Percentiles rank a stretch among this genome's conserved stretches.
phyloP scores from a whole-genome alignment of 352 stramenopile genomes.

The Sclerospora graminicola region DNA sequence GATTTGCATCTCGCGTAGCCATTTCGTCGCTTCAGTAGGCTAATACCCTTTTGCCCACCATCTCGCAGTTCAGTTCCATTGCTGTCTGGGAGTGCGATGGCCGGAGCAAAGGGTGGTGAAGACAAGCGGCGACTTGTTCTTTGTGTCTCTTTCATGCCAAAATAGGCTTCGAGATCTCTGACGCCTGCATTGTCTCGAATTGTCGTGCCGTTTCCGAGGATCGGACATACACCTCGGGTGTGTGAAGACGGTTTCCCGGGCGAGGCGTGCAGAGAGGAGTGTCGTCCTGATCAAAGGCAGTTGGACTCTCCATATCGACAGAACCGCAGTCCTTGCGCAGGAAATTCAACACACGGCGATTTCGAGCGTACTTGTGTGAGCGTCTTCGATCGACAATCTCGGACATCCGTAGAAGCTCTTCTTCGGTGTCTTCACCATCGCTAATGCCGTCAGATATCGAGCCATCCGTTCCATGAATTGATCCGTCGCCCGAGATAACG shows the following conservation, averaged over 20 bases:
- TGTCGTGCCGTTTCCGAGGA: slow-evolving; percentile 22
- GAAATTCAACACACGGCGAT: slow-evolving; percentile 39
- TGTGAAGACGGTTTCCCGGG: slow-evolving; percentile 7
- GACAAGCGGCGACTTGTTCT: background rate
- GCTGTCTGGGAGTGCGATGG: slow-evolving; percentile 13
- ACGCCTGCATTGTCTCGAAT: slow-evolving; percentile 16
- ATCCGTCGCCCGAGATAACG: slow-evolving; percentile 24
- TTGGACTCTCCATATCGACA: slow-evolving; percentile 1
- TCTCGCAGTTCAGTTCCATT: slow-evolving; percentile 24
- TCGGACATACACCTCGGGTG: slow-evolving; percentile 23
- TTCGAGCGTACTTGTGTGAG: slow-evolving; percentile 50
- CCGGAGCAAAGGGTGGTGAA: background rate
- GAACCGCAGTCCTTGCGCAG: slow-evolving; percentile 33
- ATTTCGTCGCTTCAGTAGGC: too few relatives aligned
- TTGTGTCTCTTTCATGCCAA: slow-evolving; percentile 7
- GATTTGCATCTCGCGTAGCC: too few relatives aligned
- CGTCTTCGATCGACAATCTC: slow-evolving; percentile 41
- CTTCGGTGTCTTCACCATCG: slow-evolving; percentile 30
- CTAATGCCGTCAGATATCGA: slow-evolving; percentile 29
- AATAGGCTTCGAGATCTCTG: slow-evolving; percentile 13
- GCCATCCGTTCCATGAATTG: slow-evolving; percentile 30
- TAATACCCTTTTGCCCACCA: background rate
- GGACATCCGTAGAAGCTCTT: slow-evolving; percentile 23
- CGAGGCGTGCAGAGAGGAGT: slow-evolving; percentile 8
- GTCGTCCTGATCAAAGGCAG: slow-evolving; percentile 2